Conservation (phyloP, 495 filamentous ascomycete genomes). For the Aspergillus incahuasiensis region DNA sequence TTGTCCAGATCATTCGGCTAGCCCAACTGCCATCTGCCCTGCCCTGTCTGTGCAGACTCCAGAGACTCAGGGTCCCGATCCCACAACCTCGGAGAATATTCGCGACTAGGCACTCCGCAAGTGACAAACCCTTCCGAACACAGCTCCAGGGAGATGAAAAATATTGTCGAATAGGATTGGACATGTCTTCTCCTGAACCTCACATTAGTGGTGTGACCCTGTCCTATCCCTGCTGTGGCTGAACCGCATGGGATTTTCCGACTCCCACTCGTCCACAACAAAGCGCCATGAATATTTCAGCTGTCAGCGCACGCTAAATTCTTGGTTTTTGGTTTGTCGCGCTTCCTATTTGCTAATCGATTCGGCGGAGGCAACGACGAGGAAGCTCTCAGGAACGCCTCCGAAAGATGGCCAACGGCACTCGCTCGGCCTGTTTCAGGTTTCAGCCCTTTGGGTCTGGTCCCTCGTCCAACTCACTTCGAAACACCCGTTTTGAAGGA, state of each 20-base stretch:
- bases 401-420: not conserved
- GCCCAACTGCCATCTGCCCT: not conserved
- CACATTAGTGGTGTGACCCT: not conserved
- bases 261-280: not conserved
- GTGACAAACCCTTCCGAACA: not conserved
- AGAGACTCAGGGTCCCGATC: not conserved
- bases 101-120: not conserved
- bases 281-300: not conserved
- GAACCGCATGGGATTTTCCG: conserved; percentile 2
- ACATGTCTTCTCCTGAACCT: not conserved
- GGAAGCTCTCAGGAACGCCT: not conserved
- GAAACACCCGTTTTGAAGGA: not conserved
- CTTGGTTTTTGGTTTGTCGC: not conserved
- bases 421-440: not conserved
- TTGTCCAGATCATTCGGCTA: not conserved
- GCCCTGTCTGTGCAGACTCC: not conserved
- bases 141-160: not conserved
- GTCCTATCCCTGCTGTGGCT: not conserved
- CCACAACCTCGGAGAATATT: not conserved
- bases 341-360: conserved; percentile 4
- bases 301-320: conserved; percentile 1
- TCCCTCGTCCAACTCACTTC: not conserved
- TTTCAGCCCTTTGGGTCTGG: not conserved
- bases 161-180: not conserved
- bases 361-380: not conserved